Evolutionary conservation across 2,329 filamentous ascomycete species (phyloP), one percentile per base, ranked within the genome.

Genomic region (Alternaria atra): DNA sequence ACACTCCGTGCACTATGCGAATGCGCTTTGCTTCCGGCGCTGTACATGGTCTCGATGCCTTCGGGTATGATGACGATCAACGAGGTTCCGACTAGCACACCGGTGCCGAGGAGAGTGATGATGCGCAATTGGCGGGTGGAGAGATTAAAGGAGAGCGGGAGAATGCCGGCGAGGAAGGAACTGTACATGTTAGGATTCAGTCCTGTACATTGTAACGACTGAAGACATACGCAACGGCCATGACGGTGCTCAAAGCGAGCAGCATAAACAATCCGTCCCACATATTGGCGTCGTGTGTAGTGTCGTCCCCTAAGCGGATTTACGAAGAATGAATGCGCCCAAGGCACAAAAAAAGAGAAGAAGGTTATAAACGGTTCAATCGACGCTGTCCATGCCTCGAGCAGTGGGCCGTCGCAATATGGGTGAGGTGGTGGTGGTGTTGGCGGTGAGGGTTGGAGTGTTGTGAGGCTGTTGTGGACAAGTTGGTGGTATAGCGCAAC

Each of bases 1-100:
- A 71, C 54, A 40, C 69, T 65, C 7, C 65, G 64, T 4, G 68
- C 60, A 40, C 66, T 61, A 52, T 70, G 73, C n/a, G 67, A 55
- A 51, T 73, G 71, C 47, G 63, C 65, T 51, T 72, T 68, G 32
- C 63, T 60, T 29, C 64, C 66, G 37, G 87, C 84, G 68, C 82
- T 89, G 69, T 95, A 92, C 58, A 97, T 86, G 3, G 95, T 94
- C 76, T 97, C 94, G 61, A 98, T 90, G 37, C 95, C 95, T 79
- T 99, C 95, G 1, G 95, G 95, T 72, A 99, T 97, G 74, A 99
- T 98, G 32, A 99, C 93, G 66, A 98, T 94, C 66, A 99, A 86
- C 1, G 94, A 94, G 29, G 95, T 98, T 35, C 95, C 95, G 15
- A 99, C 94, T 8, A 99, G 84, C 52, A 99, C 91, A 44, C 95